phyloP scores from a whole-genome alignment of 140 eudicot genomes.

The Artemisia princeps region DNA sequence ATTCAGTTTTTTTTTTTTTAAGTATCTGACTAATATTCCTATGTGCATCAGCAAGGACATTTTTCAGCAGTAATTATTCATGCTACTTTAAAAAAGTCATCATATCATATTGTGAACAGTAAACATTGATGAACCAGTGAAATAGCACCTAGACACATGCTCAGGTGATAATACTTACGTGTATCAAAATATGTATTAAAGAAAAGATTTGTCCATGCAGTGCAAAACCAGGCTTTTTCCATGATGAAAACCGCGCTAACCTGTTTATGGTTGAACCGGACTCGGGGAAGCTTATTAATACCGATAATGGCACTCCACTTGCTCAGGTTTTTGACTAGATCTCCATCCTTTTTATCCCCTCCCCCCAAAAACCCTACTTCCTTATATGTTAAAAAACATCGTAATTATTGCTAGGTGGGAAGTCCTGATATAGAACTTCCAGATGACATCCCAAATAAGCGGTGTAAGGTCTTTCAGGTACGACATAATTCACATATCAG shows the following conservation, averaged over 20 bases:
- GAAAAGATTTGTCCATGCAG: constrained; percentile 29
- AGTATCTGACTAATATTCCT: too few relatives aligned
- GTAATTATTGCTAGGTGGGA: constrained; percentile 47
- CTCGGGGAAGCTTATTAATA: constrained; percentile 84
- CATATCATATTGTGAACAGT: too few relatives aligned
- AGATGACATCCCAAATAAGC: constrained; percentile 32
- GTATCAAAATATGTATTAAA: constrained; percentile 15
- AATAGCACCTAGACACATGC: too few relatives aligned
- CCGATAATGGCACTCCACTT: constrained; percentile 96
- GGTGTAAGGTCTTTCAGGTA: constrained; percentile 77
- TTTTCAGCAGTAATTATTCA: too few relatives aligned
- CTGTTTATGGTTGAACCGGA: constrained; percentile 77
- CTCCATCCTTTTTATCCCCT: not conserved
- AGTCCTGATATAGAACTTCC: constrained; percentile 38
- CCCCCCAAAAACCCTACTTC: not conserved
- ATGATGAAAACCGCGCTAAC: constrained; percentile 74
- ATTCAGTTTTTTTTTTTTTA: too few relatives aligned
- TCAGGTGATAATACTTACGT: not conserved
- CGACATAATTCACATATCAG: constrained; percentile 1
- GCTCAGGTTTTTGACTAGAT: constrained; percentile 55
- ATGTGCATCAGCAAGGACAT: too few relatives aligned
- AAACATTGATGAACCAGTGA: too few relatives aligned
- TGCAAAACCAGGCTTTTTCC: constrained; percentile 94
- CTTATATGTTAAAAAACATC: not conserved
- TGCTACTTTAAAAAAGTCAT: too few relatives aligned